Conservation (phyloP, 768 basidiomycete genomes). For the Epithele typhae region DNA sequence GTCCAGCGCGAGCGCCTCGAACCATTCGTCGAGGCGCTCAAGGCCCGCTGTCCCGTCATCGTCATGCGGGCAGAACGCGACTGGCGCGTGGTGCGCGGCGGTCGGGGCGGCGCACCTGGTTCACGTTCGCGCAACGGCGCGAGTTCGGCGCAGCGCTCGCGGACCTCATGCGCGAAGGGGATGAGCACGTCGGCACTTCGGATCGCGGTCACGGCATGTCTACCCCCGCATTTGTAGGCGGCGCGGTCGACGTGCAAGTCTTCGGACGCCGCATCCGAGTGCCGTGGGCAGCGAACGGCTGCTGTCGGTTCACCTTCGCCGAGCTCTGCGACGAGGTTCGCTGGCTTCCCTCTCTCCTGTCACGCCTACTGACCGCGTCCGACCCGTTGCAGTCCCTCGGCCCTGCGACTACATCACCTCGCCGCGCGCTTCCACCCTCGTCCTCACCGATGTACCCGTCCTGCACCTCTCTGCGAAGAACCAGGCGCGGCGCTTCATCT, state of each 20-base stretch:
- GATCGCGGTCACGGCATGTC: too few species aligned
- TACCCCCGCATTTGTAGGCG: too few species aligned
- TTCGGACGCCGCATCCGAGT: constrained; percentile 44
- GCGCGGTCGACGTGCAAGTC: constrained; percentile 29
- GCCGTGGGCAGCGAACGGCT: constrained; percentile 37
- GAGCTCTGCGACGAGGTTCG: constrained; percentile 43
- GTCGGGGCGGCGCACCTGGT: constrained; percentile 27
- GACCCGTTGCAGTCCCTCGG: constrained; percentile 36
- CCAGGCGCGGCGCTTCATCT: constrained; percentile 56
- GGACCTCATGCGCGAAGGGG: constrained; percentile 9
- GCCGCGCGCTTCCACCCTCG: constrained; percentile 46
- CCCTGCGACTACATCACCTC: constrained; percentile 54
- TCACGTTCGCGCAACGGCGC: constrained; percentile 18
- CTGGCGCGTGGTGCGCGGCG: constrained; percentile 34
- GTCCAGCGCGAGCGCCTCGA: constrained; percentile 53
- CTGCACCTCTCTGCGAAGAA: constrained; percentile 50
- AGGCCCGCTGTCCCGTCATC: constrained; percentile 47
- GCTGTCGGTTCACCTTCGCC: constrained; percentile 44
- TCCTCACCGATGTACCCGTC: constrained; percentile 46
- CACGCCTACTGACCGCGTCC: background rate
- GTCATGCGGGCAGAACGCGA: constrained; percentile 41
- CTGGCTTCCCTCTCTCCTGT: background rate
- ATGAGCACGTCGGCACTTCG: too few species aligned
- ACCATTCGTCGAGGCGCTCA: constrained; percentile 52
- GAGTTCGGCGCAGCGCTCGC: constrained; percentile 18